Evolutionary conservation across 768 basidiomycete genomes (phyloP).

Genomic region (Cystobasidium onofrii): DNA sequence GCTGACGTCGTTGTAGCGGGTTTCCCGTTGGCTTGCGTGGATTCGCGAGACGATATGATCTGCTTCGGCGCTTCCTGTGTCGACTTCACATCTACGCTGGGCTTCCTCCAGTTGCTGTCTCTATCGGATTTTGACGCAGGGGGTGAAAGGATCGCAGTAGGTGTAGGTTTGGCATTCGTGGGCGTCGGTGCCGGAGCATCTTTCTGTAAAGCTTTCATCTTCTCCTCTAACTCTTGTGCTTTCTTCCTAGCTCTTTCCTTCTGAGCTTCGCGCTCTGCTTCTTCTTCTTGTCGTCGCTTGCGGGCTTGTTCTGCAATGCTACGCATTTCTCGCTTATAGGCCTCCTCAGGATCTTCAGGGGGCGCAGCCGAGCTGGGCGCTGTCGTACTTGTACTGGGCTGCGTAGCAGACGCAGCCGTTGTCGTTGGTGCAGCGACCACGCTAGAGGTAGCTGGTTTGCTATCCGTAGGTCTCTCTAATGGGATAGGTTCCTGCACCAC

Average conservation of each 20-base stretch:
- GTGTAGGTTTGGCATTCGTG: background rate
- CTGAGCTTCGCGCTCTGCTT: slow-evolving; percentile 69
- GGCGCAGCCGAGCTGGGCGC: background rate
- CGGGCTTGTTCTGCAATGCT: slow-evolving; percentile 73
- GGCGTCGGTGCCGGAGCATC: background rate
- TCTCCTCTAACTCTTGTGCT: slow-evolving; percentile 47
- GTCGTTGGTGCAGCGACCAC: background rate
- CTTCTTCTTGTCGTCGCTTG: slow-evolving; percentile 69
- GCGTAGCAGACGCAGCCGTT: background rate
- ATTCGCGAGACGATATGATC: background rate
- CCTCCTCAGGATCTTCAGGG: slow-evolving; percentile 38
- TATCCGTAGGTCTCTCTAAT: background rate
- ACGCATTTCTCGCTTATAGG: slow-evolving; percentile 56
- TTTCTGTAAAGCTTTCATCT: slow-evolving; percentile 28
- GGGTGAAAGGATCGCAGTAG: background rate
- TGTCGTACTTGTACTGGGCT: slow-evolving; percentile 14
- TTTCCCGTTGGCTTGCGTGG: background rate
- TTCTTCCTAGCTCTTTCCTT: slow-evolving; percentile 72
- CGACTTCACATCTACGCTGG: slow-evolving; percentile 1
- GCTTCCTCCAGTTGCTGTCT: background rate
- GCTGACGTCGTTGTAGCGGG: background rate
- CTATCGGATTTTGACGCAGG: slow-evolving; percentile 1
- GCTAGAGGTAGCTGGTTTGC: background rate
- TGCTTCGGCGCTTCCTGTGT: background rate
- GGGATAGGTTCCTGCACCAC: background rate